These are phyloP conservation scores for Reutealis trisperma DNA, from an alignment of 345 rosid species.

Conservation along the genomic window DNA sequence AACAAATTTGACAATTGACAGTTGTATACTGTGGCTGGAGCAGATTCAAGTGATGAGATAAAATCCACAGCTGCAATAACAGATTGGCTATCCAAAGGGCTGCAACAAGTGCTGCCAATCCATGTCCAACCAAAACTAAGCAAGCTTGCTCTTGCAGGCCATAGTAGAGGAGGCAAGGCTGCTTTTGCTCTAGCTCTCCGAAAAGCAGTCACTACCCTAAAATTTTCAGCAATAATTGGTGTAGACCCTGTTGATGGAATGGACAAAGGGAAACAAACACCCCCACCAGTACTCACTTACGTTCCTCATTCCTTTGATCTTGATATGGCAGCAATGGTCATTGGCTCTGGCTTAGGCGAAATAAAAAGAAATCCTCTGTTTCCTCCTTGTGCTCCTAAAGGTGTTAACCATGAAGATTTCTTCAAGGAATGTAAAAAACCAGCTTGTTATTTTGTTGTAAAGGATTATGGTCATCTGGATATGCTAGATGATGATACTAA, in stretches of 20 bases:
- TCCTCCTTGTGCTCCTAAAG: slow-evolving; percentile 79
- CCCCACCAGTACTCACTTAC: slow-evolving; percentile 70
- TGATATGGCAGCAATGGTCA: slow-evolving; percentile 57
- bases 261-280: slow-evolving; percentile 67
- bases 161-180: slow-evolving; percentile 86
- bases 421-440: slow-evolving; percentile 63
- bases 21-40: slow-evolving; percentile 73
- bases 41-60: slow-evolving; percentile 65
- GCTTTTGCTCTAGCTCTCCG: slow-evolving; percentile 69
- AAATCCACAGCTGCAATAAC: slow-evolving; percentile 53
- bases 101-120: slow-evolving; percentile 50
- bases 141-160: slow-evolving; percentile 74
- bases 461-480: slow-evolving; percentile 78
- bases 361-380: slow-evolving; percentile 44
- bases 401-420: slow-evolving; percentile 74
- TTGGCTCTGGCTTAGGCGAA: slow-evolving; percentile 82
- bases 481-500: slow-evolving; percentile 79
- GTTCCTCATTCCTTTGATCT: slow-evolving; percentile 66
- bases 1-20: slow-evolving; percentile 18
- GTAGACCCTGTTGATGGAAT: slow-evolving; percentile 87
- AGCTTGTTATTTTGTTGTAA: slow-evolving; percentile 67
- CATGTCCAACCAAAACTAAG: slow-evolving; percentile 52
- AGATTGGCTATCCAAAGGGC: slow-evolving; percentile 58
- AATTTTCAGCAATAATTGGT: slow-evolving; percentile 66
- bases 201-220: slow-evolving; percentile 41